A percentile compares a stretch with the other conserved stretches of the same genome.
phyloP scores from a whole-genome alignment of 139 green algal species.

The Chlamydomonas eustigma region DNA sequence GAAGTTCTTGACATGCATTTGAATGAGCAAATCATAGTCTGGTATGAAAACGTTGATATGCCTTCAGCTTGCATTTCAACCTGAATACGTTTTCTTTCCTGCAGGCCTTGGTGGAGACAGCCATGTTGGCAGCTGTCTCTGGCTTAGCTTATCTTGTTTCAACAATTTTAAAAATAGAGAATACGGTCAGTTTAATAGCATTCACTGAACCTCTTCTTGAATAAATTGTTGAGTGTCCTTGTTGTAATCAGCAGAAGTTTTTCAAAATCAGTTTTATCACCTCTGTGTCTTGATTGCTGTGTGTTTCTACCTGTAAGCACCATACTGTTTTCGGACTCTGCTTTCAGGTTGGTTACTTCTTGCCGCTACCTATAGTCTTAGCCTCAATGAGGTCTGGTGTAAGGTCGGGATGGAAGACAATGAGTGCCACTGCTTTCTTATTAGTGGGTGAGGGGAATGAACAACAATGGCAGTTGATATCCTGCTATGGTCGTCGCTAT shows the following conservation, averaged over 20 bases:
- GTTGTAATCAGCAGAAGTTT: too few species aligned
- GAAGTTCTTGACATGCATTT: too few species aligned
- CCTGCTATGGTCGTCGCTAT: too few species aligned
- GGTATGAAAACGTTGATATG: too few species aligned
- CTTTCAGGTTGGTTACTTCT: conserved; percentile 65
- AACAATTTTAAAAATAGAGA: conserved; percentile 62
- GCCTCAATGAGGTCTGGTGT: conserved; percentile 55
- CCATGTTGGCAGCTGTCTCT: conserved; percentile 83
- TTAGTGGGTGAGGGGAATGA: conserved; percentile 74
- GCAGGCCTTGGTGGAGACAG: conserved; percentile 77
- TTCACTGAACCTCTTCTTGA: too few species aligned
- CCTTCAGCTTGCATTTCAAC: background rate
- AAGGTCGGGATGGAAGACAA: conserved; percentile 50
- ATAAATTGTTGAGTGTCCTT: too few species aligned
- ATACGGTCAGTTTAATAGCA: conserved; percentile 3
- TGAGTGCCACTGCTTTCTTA: conserved; percentile 67
- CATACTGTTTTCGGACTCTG: background rate
- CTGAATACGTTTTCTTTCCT: too few species aligned
- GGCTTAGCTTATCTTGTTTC: conserved; percentile 73
- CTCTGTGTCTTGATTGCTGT: too few species aligned
- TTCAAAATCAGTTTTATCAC: too few species aligned
- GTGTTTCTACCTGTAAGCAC: background rate
- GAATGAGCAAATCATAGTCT: too few species aligned
- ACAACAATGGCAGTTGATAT: too few species aligned
- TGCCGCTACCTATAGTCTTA: conserved; percentile 79